Base-by-base conservation (phyloP, 495 filamentous ascomycete genomes). In the Aspergillus sparsus region DNA sequence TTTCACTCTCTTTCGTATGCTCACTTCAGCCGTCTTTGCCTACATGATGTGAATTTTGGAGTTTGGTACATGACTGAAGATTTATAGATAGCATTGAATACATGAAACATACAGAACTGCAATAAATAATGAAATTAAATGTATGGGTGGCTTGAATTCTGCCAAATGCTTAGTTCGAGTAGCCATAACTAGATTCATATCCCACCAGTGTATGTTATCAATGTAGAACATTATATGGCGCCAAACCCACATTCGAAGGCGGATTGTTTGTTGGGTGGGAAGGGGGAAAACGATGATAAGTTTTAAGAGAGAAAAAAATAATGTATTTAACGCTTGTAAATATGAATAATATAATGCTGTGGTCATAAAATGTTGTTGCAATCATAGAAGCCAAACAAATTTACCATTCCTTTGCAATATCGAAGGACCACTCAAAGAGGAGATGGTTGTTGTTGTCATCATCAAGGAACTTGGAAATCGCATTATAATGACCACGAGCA, bases 331-430 rank as follows among this genome's bases (percentile, higher is more conserved):
- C 60, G 58, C 64, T 64, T 53, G 49, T 60, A 63, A 56, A 57
- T 57, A 42, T 55, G 39, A 27, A 16, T 58, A 37, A 58, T 42
- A 59, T 55, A 59, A 60, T 44, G 66, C 55, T 53, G 62, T 66
- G 60, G 57, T 65, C 61, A 54, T 51, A 69, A 55, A 49, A 58
- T 45, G 49, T 42, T 27, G 21, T 27, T 27, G 21, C 21, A 21
- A 10, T 49, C 31, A 21, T 47, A 54, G 39, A 32, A 41, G 51
- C 3, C 60, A 41, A 49, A 62, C 51, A 55, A 39, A 49, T 62
- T 47, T 69, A 77, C 95, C 94, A 98, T 69, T 93, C 89, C 82
- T 97, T 98, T 72, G 85, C 82, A 68, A 98, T 96, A 65, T 96
- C 88, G 66, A 98, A 97, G 51, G 84, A 81, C 94, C 94, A 98